Evolutionary conservation across 805 yeast genomes (phyloP).

Genomic region (Suhomyces kilbournensis): DNA sequence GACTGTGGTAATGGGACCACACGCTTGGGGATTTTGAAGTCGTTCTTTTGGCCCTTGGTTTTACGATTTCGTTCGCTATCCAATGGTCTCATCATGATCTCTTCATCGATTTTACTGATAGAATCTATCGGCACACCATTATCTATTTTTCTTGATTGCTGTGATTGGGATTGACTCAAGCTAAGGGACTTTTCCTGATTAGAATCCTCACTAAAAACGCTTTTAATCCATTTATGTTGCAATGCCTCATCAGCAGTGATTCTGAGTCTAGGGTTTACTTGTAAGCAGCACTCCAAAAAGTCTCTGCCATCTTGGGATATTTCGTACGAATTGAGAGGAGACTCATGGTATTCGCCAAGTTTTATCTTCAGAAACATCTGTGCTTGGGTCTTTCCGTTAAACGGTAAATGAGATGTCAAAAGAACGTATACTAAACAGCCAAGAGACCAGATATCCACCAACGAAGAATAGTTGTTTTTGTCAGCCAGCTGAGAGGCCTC

Average conservation of each 20-base stretch:
- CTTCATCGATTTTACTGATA: constrained; percentile 41
- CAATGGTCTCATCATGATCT: constrained; percentile 42
- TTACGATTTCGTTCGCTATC: constrained; percentile 27
- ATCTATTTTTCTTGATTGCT: constrained; percentile 49
- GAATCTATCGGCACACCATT: constrained; percentile 35
- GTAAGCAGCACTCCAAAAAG: constrained; percentile 67
- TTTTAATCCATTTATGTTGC: constrained; percentile 75
- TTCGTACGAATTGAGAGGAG: constrained; percentile 63
- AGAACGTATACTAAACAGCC: constrained; percentile 94
- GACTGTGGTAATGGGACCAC: constrained; percentile 44
- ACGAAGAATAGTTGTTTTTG: constrained; percentile 61
- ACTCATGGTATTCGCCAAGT: constrained; percentile 75
- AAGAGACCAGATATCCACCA: constrained; percentile 97
- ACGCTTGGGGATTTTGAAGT: constrained; percentile 43
- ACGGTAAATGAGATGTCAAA: constrained; percentile 90
- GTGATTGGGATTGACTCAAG: constrained; percentile 68
- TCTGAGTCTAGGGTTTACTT: constrained; percentile 71
- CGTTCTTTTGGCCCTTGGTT: constrained; percentile 22
- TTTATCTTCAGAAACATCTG: constrained; percentile 74
- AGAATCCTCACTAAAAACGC: constrained; percentile 22
- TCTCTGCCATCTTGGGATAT: constrained; percentile 68
- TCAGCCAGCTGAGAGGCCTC: constrained; percentile 31
- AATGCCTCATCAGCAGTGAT: constrained; percentile 76
- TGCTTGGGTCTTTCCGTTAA: constrained; percentile 89
- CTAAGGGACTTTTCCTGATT: constrained; percentile 46